Percentiles rank a stretch among this genome's conserved stretches.
Evolutionary conservation across 2,329 filamentous ascomycete species (phyloP).

Genomic region (Fusarium sp.): DNA sequence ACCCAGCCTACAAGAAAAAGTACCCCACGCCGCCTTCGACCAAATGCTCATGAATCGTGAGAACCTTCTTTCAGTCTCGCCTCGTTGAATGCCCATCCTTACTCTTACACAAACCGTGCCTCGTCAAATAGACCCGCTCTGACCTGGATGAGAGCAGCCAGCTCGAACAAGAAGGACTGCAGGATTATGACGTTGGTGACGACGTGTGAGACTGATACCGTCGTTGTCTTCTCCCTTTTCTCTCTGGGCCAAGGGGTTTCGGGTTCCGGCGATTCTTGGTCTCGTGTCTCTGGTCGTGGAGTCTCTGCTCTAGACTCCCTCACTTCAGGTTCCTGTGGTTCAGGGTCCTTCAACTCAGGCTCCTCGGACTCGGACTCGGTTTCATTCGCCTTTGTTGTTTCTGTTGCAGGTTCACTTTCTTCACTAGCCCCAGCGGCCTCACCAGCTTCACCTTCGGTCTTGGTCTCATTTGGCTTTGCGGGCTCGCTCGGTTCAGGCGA

Average conservation of each 20-base stretch:
- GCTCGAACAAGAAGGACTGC: conserved; percentile 81
- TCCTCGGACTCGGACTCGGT: no score
- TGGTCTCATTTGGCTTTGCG: background rate
- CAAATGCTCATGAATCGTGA: conserved; percentile 42
- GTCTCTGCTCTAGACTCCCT: conserved; percentile 10
- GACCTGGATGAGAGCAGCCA: conserved; percentile 78
- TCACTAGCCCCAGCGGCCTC: background rate
- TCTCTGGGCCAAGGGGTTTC: conserved; percentile 30
- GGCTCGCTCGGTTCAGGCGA: background rate
- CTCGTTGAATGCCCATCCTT: conserved; percentile 8
- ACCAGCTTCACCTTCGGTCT: background rate
- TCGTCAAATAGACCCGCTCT: conserved; percentile 80
- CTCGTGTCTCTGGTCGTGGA: conserved; percentile 18
- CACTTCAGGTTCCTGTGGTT: background rate
- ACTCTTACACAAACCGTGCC: conserved; percentile 64
- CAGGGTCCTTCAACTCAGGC: background rate
- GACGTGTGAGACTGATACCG: conserved; percentile 77
- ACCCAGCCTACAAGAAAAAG: conserved; percentile 31
- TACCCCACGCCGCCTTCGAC: conserved; percentile 28
- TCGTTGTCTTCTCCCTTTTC: conserved; percentile 44
- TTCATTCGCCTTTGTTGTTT: background rate
- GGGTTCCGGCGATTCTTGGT: conserved; percentile 22
- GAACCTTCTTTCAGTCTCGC: conserved; percentile 21
- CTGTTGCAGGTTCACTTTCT: background rate
- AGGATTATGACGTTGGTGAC: conserved; percentile 82